Conservation (phyloP, 495 filamentous ascomycete species). For the Hypoxylon crocopeplum region DNA sequence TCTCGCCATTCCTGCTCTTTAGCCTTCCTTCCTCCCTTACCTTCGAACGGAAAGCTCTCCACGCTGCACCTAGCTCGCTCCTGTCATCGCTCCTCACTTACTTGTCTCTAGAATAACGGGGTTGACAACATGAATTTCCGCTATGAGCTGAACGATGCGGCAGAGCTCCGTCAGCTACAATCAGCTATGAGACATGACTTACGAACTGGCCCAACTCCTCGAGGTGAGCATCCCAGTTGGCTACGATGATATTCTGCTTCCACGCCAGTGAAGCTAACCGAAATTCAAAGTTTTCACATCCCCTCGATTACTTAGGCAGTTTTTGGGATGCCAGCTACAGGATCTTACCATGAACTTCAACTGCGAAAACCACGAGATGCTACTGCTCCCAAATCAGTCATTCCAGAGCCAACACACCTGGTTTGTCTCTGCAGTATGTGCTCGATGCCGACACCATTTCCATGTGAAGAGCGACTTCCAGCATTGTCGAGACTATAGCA, state of each 20-base stretch:
- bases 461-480: conserved; percentile 25
- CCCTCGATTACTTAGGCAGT: conserved; percentile 30
- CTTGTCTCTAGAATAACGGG: no score
- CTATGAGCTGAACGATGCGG: conserved; percentile 6
- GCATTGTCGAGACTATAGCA: neutral
- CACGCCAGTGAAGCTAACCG: conserved; percentile 5
- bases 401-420: neutral
- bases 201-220: neutral
- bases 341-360: conserved; percentile 8
- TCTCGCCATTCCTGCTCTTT: no score
- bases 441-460: conserved; percentile 33
- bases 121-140: conserved; percentile 14
- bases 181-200: neutral
- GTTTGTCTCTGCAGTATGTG: conserved; percentile 36
- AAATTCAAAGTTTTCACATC: conserved; percentile 28
- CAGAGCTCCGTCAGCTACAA: conserved; percentile 16
- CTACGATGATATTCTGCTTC: neutral
- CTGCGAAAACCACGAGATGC: conserved; percentile 35
- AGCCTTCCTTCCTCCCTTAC: no score
- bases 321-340: conserved; percentile 23
- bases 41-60: no score
- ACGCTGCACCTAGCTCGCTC: no score
- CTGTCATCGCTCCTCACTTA: no score
- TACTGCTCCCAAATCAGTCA: conserved; percentile 30
- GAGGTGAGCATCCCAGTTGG: conserved; percentile 12